phyloP scores from a whole-genome alignment of 2,329 filamentous ascomycete species.

The Pyrenophora tritici-repentis region DNA sequence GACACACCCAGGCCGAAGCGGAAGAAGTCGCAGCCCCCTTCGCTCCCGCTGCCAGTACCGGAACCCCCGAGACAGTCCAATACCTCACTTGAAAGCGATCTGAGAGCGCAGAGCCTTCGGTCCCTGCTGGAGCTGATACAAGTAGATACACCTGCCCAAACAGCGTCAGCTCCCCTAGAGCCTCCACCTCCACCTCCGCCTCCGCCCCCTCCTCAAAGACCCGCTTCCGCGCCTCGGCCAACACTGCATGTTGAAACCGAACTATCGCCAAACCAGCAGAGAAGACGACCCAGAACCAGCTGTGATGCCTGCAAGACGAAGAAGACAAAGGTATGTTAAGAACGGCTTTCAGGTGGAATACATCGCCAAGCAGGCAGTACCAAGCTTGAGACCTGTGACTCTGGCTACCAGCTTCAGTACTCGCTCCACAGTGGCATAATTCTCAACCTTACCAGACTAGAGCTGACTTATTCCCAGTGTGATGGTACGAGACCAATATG shows the following conservation, averaged over 20 bases:
- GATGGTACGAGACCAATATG: conserved; percentile 44
- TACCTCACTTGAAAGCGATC: conserved; percentile 47
- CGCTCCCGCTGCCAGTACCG: background rate
- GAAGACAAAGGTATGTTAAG: conserved; percentile 42
- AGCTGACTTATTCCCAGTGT: conserved; percentile 33
- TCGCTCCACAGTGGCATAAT: no score
- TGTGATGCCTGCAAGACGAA: conserved; percentile 46
- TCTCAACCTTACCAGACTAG: no score
- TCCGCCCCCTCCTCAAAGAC: conserved; percentile 12
- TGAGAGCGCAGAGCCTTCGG: conserved; percentile 44
- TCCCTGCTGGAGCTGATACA: conserved; percentile 47
- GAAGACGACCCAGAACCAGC: conserved; percentile 37
- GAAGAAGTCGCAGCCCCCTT: conserved; percentile 30
- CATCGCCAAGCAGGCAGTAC: background rate
- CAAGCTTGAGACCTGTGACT: no score
- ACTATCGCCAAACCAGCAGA: conserved; percentile 13
- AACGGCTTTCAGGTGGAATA: background rate
- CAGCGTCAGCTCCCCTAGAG: conserved; percentile 18
- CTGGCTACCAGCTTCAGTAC: no score
- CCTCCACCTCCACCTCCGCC: conserved; percentile 19
- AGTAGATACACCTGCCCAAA: conserved; percentile 23
- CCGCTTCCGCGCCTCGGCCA: conserved; percentile 2
- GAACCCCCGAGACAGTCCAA: conserved; percentile 34
- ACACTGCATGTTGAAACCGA: conserved; percentile 11
- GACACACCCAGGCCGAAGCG: conserved; percentile 26